phyloP scores from a whole-genome alignment of 1,284 basidiomycete genomes.

The Neolentinus lepideus region DNA sequence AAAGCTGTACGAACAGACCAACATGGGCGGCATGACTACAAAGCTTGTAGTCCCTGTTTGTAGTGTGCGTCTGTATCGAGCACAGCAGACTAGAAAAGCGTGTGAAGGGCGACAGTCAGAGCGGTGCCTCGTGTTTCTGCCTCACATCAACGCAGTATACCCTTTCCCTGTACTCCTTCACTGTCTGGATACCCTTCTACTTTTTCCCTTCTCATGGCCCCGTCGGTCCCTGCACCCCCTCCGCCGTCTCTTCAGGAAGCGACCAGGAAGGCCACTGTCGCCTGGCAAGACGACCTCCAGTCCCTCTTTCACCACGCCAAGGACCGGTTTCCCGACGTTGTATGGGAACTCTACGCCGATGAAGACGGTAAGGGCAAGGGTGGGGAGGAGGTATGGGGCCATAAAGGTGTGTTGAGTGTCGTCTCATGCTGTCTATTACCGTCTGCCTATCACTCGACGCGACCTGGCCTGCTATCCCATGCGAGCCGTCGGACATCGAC shows the following conservation, averaged over 20 bases:
- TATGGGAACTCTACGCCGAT: slow-evolving; percentile 69
- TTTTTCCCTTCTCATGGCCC: slow-evolving; percentile 1
- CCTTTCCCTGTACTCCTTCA: not conserved
- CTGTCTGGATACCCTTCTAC: not conserved
- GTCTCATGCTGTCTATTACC: too few species aligned
- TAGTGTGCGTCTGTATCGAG: too few species aligned
- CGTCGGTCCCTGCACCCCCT: not conserved
- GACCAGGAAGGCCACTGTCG: slow-evolving; percentile 49
- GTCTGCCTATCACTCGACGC: too few species aligned
- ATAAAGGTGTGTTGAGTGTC: slow-evolving; percentile 62
- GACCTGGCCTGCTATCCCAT: not conserved
- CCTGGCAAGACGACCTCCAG: slow-evolving; percentile 76
- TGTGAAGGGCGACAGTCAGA: not conserved
- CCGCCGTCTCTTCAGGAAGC: slow-evolving; percentile 57
- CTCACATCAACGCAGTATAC: not conserved
- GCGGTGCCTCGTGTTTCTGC: not conserved
- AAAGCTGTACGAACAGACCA: not conserved
- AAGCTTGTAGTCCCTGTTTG: not conserved
- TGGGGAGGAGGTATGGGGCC: slow-evolving; percentile 73
- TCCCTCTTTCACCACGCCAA: slow-evolving; percentile 72
- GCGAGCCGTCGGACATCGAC: too few species aligned
- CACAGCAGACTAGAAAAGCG: not conserved
- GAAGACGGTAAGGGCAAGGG: slow-evolving; percentile 37
- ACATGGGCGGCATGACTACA: not conserved
- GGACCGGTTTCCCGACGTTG: slow-evolving; percentile 87